Evolutionary conservation across 1,284 basidiomycete genomes (phyloP), one percentile per base, ranked within the genome.

Genomic region (Cryptococcus wingfieldii): DNA sequence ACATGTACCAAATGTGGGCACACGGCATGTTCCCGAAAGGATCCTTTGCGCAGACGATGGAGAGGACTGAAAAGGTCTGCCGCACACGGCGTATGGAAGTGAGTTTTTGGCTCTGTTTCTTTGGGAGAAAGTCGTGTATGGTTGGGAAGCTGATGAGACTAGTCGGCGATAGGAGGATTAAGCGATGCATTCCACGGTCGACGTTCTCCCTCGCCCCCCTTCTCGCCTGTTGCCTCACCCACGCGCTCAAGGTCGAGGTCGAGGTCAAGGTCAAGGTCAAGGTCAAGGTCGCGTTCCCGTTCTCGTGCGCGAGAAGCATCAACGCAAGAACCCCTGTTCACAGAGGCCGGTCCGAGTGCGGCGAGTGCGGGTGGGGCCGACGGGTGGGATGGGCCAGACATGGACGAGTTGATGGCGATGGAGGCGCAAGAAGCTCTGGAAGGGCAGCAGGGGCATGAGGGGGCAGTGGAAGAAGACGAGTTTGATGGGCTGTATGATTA

Each of bases 1-100:
- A 86, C 61, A 78, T 88, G 51, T 96, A 96, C 70, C 90, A 91
- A 65, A 87, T 92, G 66, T 97, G 93, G 93, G 82, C 90, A 2
- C 93, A 96, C 74, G 83, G 83, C 63, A 82, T 97, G 82, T 93
- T 87, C 69, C 92, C 93, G 3, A 90, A 88, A 69, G 86, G 83
- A 8, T 85, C 86, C 50, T 94, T 96, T 73, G 80, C 80, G 47
- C 90, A 94, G 71, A 94, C 90, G 0, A 83, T 93, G 7, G 78
- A 83, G 37, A 81, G 86, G 3, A 83, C 95, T 5, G 93, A 96
- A 78, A 89, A 86, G 63, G 75, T 95, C 3, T 94, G 90, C 69
- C 87, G 88, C 63, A 85, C 87, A 2, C 84, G 84, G 50, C 82
- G 87, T 13, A 89, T 95, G 86, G 82, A 86, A 75, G 93, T 94